phyloP scores from a whole-genome alignment of 768 basidiomycete species.

The Termitomyces sp. region DNA sequence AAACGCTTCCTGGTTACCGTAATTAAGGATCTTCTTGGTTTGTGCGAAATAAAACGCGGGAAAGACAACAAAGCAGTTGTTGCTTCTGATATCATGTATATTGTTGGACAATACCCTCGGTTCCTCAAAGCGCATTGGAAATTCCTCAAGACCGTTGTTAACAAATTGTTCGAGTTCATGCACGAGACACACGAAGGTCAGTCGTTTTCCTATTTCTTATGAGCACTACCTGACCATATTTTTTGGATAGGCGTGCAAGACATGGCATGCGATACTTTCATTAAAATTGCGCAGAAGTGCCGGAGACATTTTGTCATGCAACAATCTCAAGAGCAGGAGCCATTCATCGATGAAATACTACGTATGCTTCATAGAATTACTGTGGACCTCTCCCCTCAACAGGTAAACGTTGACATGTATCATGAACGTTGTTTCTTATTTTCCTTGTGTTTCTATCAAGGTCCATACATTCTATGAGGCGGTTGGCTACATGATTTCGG shows the following conservation, averaged over 20 bases:
- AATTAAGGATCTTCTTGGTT: constrained; percentile 95
- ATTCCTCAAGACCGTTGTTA: constrained; percentile 99
- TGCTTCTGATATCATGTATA: constrained; percentile 95
- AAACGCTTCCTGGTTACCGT: constrained; percentile 98
- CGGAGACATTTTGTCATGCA: constrained; percentile 98
- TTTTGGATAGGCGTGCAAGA: constrained; percentile 82
- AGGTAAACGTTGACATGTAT: constrained; percentile 35
- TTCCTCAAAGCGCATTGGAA: constrained; percentile 99
- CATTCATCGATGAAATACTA: constrained; percentile 96
- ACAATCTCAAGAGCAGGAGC: constrained; percentile 94
- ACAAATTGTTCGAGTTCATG: constrained; percentile 99
- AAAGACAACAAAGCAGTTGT: constrained; percentile 99
- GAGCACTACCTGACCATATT: neutral
- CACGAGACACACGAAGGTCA: constrained; percentile 97
- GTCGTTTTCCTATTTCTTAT: constrained; percentile 12
- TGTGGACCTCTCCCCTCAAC: constrained; percentile 88
- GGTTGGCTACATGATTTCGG: constrained; percentile 98
- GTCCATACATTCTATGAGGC: constrained; percentile 99
- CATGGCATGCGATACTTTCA: constrained; percentile 99
- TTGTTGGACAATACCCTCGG: constrained; percentile 98
- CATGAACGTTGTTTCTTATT: neutral
- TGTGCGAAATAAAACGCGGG: constrained; percentile 97
- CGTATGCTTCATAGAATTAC: constrained; percentile 90
- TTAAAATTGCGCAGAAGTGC: constrained; percentile 99
- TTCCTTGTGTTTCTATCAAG: constrained; percentile 24